Evolutionary conservation across 2,329 filamentous ascomycete species (phyloP).

Genomic region (Fusarium begoniae): DNA sequence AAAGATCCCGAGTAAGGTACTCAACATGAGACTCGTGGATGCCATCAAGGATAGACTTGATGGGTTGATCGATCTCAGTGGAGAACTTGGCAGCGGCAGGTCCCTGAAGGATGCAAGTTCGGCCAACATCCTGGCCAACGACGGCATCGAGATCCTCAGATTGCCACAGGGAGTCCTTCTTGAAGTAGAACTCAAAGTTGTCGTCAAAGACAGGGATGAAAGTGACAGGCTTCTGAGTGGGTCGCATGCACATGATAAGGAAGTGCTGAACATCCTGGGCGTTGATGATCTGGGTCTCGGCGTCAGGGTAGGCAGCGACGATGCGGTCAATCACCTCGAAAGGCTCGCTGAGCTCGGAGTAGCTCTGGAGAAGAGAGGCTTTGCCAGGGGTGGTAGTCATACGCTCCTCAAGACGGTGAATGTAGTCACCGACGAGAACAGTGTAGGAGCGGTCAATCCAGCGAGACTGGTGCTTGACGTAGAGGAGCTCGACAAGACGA

Average conservation of each 20-base stretch:
- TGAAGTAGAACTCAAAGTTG: constrained; percentile 99
- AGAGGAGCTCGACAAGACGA: constrained; percentile 89
- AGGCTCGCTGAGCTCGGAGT: constrained; percentile 85
- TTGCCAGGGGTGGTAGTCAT: constrained; percentile 80
- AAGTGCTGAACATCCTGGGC: constrained; percentile 99
- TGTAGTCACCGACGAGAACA: constrained; percentile 90
- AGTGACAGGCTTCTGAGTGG: constrained; percentile 93
- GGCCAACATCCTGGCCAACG: constrained; percentile 92
- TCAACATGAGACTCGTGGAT: constrained; percentile 91
- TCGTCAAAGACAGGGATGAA: constrained; percentile 97
- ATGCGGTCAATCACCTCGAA: constrained; percentile 82
- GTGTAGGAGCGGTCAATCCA: constrained; percentile 91
- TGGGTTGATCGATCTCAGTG: constrained; percentile 87
- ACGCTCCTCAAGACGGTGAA: constrained; percentile 95
- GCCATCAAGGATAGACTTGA: constrained; percentile 92
- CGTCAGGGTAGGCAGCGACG: constrained; percentile 83
- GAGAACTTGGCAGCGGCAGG: constrained; percentile 93
- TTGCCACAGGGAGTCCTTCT: constrained; percentile 99
- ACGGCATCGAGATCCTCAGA: constrained; percentile 97
- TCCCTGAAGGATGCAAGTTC: constrained; percentile 95
- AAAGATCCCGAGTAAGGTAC: constrained; percentile 80
- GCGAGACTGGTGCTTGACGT: constrained; percentile 86
- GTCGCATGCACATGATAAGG: constrained; percentile 88
- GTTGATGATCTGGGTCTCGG: constrained; percentile 91
- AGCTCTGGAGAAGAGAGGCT: constrained; percentile 87